phyloP scores from a whole-genome alignment of 192 early-diverging fungal species.

The Backusella macrospora region DNA sequence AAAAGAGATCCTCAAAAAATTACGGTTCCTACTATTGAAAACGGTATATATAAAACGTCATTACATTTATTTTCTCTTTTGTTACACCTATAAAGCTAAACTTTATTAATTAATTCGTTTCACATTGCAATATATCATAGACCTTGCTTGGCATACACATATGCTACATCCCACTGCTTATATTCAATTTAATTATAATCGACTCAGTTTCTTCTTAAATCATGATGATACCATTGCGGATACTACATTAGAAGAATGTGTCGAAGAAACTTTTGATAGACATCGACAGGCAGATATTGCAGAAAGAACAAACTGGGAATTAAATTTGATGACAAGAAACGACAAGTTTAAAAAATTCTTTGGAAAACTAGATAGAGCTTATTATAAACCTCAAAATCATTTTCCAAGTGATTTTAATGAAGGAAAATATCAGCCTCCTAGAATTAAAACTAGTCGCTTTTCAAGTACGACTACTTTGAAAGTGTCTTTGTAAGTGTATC shows the following conservation, averaged over 20 bases:
- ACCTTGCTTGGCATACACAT: conserved; percentile 4
- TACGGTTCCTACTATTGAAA: not conserved
- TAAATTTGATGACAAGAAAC: conserved; percentile 1
- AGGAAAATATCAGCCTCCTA: not conserved
- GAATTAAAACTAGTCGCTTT: not conserved
- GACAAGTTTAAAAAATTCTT: not conserved
- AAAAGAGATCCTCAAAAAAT: conserved; percentile 5
- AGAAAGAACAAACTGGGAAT: conserved; percentile 5
- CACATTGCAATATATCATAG: not conserved
- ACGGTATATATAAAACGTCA: not conserved
- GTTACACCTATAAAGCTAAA: too few species aligned
- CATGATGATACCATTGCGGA: conserved; percentile 6
- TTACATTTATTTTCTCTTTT: not conserved
- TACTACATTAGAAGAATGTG: not conserved
- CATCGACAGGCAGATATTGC: conserved; percentile 4
- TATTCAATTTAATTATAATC: conserved; percentile 1
- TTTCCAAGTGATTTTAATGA: not conserved
- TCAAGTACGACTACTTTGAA: conserved; percentile 1
- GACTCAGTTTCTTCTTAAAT: not conserved
- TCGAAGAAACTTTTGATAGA: not conserved
- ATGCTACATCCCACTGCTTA: conserved; percentile 4
- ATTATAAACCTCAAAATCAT: not conserved
- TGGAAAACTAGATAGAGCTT: not conserved
- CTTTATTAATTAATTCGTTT: too few species aligned
- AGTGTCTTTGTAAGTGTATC: not conserved